Base-by-base conservation (phyloP, 2,329 filamentous ascomycete genomes). In the Penicillium sp. region DNA sequence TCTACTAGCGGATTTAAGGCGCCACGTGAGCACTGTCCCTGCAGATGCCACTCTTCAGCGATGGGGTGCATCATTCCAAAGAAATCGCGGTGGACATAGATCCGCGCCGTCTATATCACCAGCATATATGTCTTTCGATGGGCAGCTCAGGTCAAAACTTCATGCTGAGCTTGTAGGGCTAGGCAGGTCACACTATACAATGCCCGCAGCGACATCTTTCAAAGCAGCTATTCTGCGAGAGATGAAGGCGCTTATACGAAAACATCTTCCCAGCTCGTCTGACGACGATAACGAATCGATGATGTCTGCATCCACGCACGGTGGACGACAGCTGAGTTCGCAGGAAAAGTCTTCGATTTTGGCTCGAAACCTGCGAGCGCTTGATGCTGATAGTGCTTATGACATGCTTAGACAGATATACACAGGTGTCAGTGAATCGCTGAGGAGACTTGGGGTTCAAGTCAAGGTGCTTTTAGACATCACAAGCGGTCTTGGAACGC, bases 381-480 rank as follows among this genome's bases (percentile, higher is more conserved):
- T 99, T 58, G 91, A 95, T 54, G 79, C 90, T 1, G 85, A 88
- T 56, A 91, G 96, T 72, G 90, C 91, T 0, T 93, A 97, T 71
- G 83, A 86, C 6, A 83, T 97, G 64, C 81, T 97, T 14, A 79
- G 85, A 28, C 89, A 85, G 57, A 88, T 96, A 16, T 99, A 97
- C 67, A 88, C 91, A 18, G 86, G 89, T 33, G 87, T 97, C 8
- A 88, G 93, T 3, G 94, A 99, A 75, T 90, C 90, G 3, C 71
- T 99, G 48, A 82, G 94, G 56, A 83, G 94, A 65, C 77, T 97
- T 7, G 91, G 90, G 18, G 92, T 91, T 0, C 93, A 97, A 69
- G 89, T 94, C 55, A 99, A 99, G 71, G 86, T 97, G 9, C 75
- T 99, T n/a, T 80, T 99, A 9, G 94, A 99, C 71, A 89, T 96